Evolutionary conservation across 2,329 filamentous ascomycete species (phyloP).

Genomic region (Sporothrix brunneoviolacea): DNA sequence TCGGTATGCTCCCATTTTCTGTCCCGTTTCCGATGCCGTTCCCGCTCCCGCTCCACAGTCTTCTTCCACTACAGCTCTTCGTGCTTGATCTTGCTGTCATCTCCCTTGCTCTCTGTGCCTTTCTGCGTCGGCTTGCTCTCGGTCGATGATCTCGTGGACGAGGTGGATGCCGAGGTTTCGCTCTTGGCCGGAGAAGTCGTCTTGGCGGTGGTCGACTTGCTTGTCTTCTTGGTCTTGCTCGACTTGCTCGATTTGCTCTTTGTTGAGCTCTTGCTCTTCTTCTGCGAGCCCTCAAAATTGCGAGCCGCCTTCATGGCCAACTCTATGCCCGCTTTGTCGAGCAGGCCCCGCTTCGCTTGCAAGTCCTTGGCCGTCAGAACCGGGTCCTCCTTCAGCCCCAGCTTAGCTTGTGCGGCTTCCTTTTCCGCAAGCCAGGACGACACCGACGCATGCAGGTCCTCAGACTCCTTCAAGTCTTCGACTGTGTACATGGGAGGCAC

Average conservation of each 20-base stretch:
- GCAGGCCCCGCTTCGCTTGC: slow-evolving; percentile 58
- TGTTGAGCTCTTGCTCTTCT: slow-evolving; percentile 33
- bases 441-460: slow-evolving; percentile 55
- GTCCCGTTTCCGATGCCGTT: not conserved
- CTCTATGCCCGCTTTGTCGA: slow-evolving; percentile 64
- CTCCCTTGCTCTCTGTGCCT: slow-evolving; percentile 20
- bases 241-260: slow-evolving; percentile 23
- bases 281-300: slow-evolving; percentile 43
- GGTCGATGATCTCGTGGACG: slow-evolving; percentile 24
- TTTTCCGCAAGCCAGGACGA: slow-evolving; percentile 70
- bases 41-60: too few relatives aligned
- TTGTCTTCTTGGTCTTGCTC: slow-evolving; percentile 17
- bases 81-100: slow-evolving; percentile 24
- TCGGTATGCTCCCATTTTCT: too few relatives aligned
- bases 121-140: slow-evolving; percentile 17
- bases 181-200: slow-evolving; percentile 38
- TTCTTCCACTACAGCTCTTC: slow-evolving; percentile 26
- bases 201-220: slow-evolving; percentile 24
- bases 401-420: slow-evolving; percentile 61
- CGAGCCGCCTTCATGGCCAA: slow-evolving; percentile 63
- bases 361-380: slow-evolving; percentile 68
- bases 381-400: slow-evolving; percentile 65
- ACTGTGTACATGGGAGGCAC: slow-evolving; percentile 62
- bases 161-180: slow-evolving; percentile 30
- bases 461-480: slow-evolving; percentile 63